Conservation (phyloP, 164 flowering plant genomes). For the Kalanchoe fedtschenkoi region DNA sequence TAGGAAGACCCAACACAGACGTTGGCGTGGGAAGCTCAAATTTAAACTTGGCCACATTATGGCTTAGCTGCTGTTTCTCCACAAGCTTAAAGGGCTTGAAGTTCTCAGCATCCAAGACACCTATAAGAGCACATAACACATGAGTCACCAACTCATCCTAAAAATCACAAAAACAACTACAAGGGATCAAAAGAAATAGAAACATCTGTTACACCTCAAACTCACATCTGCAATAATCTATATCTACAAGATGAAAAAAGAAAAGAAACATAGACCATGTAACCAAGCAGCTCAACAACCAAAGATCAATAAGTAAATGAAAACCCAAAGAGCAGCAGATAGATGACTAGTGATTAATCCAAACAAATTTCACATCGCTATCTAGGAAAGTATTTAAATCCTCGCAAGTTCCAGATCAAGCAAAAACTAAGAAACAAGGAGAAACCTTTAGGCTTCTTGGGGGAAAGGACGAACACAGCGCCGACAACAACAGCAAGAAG, state of each 20-base stretch:
- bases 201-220: background rate
- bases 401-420: background rate
- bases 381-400: background rate
- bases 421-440: background rate
- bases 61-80: constrained; percentile 67
- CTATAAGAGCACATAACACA: constrained; percentile 22
- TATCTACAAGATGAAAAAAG: too few species aligned
- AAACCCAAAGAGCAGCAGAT: background rate
- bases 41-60: constrained; percentile 88
- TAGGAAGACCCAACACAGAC: background rate
- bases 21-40: constrained; percentile 1
- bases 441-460: constrained; percentile 60
- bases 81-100: constrained; percentile 84
- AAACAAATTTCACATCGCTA: background rate
- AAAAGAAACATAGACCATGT: too few species aligned
- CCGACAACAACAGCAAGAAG: constrained; percentile 47
- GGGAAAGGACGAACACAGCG: constrained; percentile 34
- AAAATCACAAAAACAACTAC: background rate
- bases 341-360: background rate
- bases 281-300: too few species aligned
- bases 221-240: too few species aligned
- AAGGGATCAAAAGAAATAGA: background rate
- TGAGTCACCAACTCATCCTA: background rate
- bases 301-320: too few species aligned
- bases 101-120: constrained; percentile 68